Base-by-base conservation (phyloP, 768 basidiomycete genomes). In the Rubroboletus satanas region DNA sequence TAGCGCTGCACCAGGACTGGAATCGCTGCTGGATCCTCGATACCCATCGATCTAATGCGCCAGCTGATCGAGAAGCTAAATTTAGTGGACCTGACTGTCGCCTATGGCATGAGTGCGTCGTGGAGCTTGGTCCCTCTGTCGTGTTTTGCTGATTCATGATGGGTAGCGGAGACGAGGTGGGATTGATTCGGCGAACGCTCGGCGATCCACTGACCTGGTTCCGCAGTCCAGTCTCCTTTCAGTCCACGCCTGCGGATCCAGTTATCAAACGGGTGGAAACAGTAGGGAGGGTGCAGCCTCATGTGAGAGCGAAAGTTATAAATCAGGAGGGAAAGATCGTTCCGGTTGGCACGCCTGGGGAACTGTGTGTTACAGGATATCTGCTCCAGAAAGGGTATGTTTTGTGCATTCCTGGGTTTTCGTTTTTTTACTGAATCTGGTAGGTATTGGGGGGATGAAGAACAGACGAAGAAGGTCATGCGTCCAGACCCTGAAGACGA, bases 21-120 rank as follows among this genome's bases (percentile, higher is more conserved):
- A 0, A 89, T 91, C 53, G 89, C 89, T 31, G 87, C 88, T 10
- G 90, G 90, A 2, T 85, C 89, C 0, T 79, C 89, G 0, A 74
- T 92, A 33, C 90, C 90, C 7, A 91, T 87, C 37, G 83, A 88
- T 46, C 71, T 93, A 43, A 92, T 93, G 90, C 83, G 77, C 57
- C 78, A 76, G 37, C 76, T 93, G 31, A 88, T 89, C 21, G 67
- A 74, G 21, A 82, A 83, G 61, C 61, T 93, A 52, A 87, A 90
- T 61, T 66, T 93, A 37, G 75, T 64, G 6, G 87, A 90, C 41
- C 69, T 93, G 38, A 90, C 90, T 0, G 85, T 82, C 54, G 89
- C 85, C 11, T 93, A 90, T 69, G 90, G 90, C 53, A 93, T 93
- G 90, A 92, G 90, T 93, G 57, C 56, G 86, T 79, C 8, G 8